These are phyloP conservation scores for Chenopodium album DNA, from an alignment of 148 eudicot species.

Conservation along the genomic window DNA sequence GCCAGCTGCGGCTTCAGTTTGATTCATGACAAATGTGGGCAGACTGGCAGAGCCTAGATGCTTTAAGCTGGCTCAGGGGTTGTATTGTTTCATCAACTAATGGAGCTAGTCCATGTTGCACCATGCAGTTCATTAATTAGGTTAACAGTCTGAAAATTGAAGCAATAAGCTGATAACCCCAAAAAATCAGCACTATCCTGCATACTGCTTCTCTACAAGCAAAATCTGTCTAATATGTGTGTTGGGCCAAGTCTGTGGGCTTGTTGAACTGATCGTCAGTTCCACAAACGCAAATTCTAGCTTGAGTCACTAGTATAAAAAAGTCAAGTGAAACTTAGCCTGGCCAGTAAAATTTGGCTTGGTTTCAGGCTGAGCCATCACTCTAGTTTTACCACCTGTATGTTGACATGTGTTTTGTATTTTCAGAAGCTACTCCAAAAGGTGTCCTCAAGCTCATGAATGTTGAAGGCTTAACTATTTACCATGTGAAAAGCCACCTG, in stretches of 20 bases:
- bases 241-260: background rate
- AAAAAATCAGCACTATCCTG: background rate
- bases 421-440: slow-evolving; percentile 77
- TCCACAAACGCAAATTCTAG: background rate
- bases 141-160: background rate
- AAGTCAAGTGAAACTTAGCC: background rate
- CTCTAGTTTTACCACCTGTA: background rate
- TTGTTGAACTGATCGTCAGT: background rate
- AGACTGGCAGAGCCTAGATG: background rate
- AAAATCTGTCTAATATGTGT: background rate
- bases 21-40: background rate
- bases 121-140: background rate
- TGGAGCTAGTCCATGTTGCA: background rate
- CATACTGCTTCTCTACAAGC: background rate
- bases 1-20: background rate
- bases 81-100: background rate
- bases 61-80: background rate
- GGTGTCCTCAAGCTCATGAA: slow-evolving; percentile 73
- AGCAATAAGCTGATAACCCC: background rate
- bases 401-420: slow-evolving; percentile 13
- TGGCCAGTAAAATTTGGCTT: background rate
- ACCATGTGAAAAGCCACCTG: slow-evolving; percentile 85
- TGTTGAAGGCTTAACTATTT: slow-evolving; percentile 70
- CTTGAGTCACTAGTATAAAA: background rate
- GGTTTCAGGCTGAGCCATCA: background rate